Evolutionary conservation across 2,329 filamentous ascomycete genomes (phyloP).

Genomic region (Monosporascus cannonballus): DNA sequence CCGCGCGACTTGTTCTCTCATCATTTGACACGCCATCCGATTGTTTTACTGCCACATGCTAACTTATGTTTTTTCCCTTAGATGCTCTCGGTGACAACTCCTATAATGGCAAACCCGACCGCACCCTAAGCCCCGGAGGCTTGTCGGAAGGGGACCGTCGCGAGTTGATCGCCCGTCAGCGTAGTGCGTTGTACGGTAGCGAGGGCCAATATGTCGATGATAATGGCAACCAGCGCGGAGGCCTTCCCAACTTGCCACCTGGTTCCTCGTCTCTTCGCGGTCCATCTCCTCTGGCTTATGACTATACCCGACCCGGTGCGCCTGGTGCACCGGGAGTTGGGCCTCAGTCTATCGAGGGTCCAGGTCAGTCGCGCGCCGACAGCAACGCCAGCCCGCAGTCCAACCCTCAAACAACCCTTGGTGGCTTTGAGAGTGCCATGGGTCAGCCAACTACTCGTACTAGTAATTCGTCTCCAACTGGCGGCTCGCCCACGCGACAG

Average conservation of each 20-base stretch:
- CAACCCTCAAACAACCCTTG: conserved; percentile 53
- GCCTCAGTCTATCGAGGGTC: conserved; percentile 41
- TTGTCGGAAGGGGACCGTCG: conserved; percentile 96
- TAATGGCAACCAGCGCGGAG: conserved; percentile 53
- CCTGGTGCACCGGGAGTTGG: conserved; percentile 35
- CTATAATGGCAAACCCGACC: conserved; percentile 67
- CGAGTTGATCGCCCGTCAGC: conserved; percentile 91
- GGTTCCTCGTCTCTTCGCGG: conserved; percentile 63
- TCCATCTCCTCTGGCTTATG: conserved; percentile 74
- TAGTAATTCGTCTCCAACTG: conserved; percentile 75
- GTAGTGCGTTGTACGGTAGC: conserved; percentile 79
- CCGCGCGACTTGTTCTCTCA: conserved; percentile 15
- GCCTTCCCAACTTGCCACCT: conserved; percentile 59
- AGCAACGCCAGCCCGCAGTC: conserved; percentile 81
- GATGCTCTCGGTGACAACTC: conserved; percentile 44
- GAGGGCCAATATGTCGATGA: conserved; percentile 68
- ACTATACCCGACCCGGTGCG: conserved; percentile 43
- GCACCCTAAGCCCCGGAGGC: conserved; percentile 72
- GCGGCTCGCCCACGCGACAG: conserved; percentile 70
- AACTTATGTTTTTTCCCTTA: conserved; percentile 33
- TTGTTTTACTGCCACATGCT: conserved; percentile 22
- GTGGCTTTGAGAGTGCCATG: conserved; percentile 51
- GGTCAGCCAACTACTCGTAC: conserved; percentile 68
- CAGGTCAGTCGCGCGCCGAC: conserved; percentile 63
- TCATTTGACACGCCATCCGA: conserved; percentile 10